A percentile compares a stretch with the other conserved stretches of the same genome.
Conservation (phyloP, 805 yeast species). For the Cyberlindnera bimundalis region DNA sequence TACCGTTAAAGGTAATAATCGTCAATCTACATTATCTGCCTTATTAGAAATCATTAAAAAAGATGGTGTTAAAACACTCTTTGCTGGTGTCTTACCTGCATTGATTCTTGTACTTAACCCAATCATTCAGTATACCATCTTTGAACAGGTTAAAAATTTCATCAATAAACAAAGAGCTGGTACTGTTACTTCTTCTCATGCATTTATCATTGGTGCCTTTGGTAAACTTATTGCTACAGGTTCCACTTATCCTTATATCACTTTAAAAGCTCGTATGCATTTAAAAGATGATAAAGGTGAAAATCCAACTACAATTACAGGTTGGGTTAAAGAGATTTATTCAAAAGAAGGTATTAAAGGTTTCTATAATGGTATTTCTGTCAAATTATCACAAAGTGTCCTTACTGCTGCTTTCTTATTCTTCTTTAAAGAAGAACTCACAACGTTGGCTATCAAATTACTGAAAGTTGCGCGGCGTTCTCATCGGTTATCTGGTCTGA, state of each 20-base stretch:
- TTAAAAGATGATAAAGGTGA: slow-evolving; percentile 42
- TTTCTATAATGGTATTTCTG: slow-evolving; percentile 75
- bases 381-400: slow-evolving; percentile 81
- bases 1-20: slow-evolving; percentile 48
- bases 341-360: slow-evolving; percentile 70
- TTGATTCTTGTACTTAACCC: slow-evolving; percentile 84
- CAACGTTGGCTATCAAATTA: slow-evolving; percentile 51
- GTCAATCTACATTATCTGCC: slow-evolving; percentile 48
- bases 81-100: slow-evolving; percentile 87
- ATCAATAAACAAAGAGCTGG: slow-evolving; percentile 52
- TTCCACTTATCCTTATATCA: slow-evolving; percentile 87
- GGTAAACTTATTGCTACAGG: slow-evolving; percentile 89
- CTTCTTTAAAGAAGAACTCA: slow-evolving; percentile 84
- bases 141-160: slow-evolving; percentile 76
- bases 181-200: slow-evolving; percentile 61
- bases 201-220: slow-evolving; percentile 82
- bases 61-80: slow-evolving; percentile 71
- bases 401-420: slow-evolving; percentile 87
- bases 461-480: slow-evolving; percentile 38
- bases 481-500: slow-evolving; percentile 6
- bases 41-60: slow-evolving; percentile 58
- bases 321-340: slow-evolving; percentile 55
- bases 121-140: slow-evolving; percentile 85
- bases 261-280: slow-evolving; percentile 87
- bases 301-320: slow-evolving; percentile 37